Base-by-base conservation (phyloP, 2,329 filamentous ascomycete species). In the Aspergillus pseudoglaucus region DNA sequence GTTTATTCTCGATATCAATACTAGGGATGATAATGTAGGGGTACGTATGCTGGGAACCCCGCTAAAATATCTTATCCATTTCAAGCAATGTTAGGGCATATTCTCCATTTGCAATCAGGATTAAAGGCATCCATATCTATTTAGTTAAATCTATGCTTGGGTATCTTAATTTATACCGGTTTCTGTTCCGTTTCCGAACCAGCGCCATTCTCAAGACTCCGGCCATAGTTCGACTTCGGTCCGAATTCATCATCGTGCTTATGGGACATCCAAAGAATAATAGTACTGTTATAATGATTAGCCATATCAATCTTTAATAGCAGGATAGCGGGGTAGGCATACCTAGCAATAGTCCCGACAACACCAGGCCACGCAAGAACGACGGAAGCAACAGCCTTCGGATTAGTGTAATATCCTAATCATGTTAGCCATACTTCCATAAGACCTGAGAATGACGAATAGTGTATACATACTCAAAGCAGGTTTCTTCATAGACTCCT, bases 281-380 rank as follows among this genome's bases (percentile, higher is more conserved):
- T 23, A 5, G 53, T 53, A 35, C 53, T 55, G 6, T n/a, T 0
- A 9, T 14, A 8, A 10, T 8, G 14, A 27, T 39, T 6, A 39
- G 10, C 37, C 10, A 18, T 7, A 22, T 39, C 2, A 20, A 18
- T 18, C 6, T 6, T 6, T 3, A 10, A 42, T 12, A 39, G 6
- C 1, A n/a, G 7, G n/a, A n/a, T 35, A 14, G 10, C 30, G 17
- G 15, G 20, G 15, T 45, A n/a, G 23, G 33, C 37, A 37, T 41
- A 53, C 51, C 67, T 68, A 3, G 69, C 69, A 47, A 77, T 67
- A 0, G 76, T 75, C 14, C 66, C 69, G 1, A 78, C 48, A 56
- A 73, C 71, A 0, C 78, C 79, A 0, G 73, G 64, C 78, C 79
- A 82, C 14, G 76, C 55, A 18, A 81, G 73, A 0, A 80, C 75